phyloP scores from a whole-genome alignment of 2,329 filamentous ascomycete species.

The Dichotomopilus funicola region DNA sequence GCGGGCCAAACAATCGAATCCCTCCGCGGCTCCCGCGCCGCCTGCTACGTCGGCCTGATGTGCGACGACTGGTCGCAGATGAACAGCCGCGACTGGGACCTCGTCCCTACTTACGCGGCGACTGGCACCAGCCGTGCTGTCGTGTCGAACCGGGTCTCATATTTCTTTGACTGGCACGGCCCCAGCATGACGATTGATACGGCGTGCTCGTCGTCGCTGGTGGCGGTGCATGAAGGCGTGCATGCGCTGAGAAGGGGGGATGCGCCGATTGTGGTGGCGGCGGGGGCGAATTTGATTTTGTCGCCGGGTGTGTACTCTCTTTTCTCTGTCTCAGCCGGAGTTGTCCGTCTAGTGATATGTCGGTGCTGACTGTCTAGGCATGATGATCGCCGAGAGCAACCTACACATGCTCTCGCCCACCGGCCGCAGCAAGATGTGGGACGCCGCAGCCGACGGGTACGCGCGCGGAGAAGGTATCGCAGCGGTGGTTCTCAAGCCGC shows the following conservation, averaged over 20 bases:
- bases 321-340: background rate
- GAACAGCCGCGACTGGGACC: slow-evolving; percentile 14
- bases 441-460: slow-evolving; percentile 44
- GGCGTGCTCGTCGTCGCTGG: slow-evolving; percentile 13
- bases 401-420: slow-evolving; percentile 30
- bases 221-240: slow-evolving; percentile 4
- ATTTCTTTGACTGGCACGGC: slow-evolving; percentile 27
- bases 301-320: slow-evolving; percentile 13
- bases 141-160: slow-evolving; percentile 31
- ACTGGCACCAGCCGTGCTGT: slow-evolving; percentile 27
- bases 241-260: slow-evolving; percentile 23
- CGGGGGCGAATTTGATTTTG: slow-evolving; percentile 1
- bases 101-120: slow-evolving; percentile 18
- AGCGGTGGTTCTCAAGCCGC: slow-evolving; percentile 40
- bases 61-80: slow-evolving; percentile 23
- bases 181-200: slow-evolving; percentile 19
- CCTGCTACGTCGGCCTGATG: slow-evolving; percentile 31
- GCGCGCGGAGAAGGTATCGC: slow-evolving; percentile 46
- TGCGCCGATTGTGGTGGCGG: slow-evolving; percentile 27
- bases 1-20: slow-evolving; percentile 26
- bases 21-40: slow-evolving; percentile 25
- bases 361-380: background rate
- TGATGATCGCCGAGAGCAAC: background rate
- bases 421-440: slow-evolving; percentile 37
- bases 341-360: no score